Conservation (phyloP, 2,329 filamentous ascomycete genomes). For the Dactylellina drechsleri region DNA sequence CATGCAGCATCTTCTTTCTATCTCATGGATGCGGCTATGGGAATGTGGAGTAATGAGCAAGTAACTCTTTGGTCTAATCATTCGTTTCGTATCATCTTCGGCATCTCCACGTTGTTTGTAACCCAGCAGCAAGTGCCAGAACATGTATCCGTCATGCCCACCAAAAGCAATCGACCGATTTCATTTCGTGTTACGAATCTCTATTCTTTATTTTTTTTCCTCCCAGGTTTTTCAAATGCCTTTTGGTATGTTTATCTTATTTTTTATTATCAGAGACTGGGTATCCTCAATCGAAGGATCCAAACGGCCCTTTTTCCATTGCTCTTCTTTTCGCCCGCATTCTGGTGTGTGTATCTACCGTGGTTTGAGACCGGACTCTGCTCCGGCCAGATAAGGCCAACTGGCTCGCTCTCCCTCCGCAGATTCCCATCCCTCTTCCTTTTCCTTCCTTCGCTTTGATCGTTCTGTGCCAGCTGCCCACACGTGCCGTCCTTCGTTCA, state of each 20-base stretch:
- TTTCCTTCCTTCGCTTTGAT: not conserved
- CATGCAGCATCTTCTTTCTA: constrained; percentile 46
- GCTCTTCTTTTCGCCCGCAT: not conserved
- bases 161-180: not conserved
- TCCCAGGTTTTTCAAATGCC: too few relatives aligned
- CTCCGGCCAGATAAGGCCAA: constrained; percentile 14
- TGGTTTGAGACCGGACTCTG: not conserved
- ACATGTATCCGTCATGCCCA: not conserved
- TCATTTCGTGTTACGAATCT: not conserved
- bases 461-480: not conserved
- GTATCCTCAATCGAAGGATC: too few relatives aligned
- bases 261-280: too few relatives aligned
- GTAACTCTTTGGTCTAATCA: too few relatives aligned
- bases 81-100: not conserved
- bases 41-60: constrained; percentile 1
- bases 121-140: not conserved
- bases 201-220: not conserved
- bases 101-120: not conserved
- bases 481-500: constrained; percentile 1
- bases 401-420: constrained; percentile 18
- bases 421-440: not conserved
- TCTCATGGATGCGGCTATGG: not conserved
- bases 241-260: too few relatives aligned
- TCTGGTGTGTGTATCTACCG: not conserved
- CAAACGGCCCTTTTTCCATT: too few relatives aligned